Base-by-base conservation (phyloP, 73 alveolate species). In the Paramecium caudatum region DNA sequence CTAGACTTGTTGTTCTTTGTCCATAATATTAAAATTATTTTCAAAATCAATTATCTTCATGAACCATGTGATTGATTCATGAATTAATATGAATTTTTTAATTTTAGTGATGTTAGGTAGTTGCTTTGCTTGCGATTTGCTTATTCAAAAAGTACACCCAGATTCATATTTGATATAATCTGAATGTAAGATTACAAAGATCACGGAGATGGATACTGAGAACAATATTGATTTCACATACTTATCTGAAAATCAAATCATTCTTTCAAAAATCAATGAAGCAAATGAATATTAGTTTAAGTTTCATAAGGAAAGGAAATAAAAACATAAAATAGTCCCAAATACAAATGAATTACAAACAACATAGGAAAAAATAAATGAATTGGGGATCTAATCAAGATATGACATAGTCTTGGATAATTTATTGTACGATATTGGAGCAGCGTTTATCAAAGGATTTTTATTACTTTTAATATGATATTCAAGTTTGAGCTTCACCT, bases 1-100 rank as follows among this genome's bases (percentile, higher is more conserved):
- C 30, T 55, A 21, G 12, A 55, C 30, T 4, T 17, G 80, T 5
- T 23, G 27, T 5, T 55, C 80, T 27, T 55, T n/a, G n/a, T n/a
- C n/a, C n/a, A n/a, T n/a, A n/a, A n/a, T n/a, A n/a, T n/a, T n/a
- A n/a, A n/a, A n/a, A n/a, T n/a, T n/a, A n/a, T 55, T 55, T 43
- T 55, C 25, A 49, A 55, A 55, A 27, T 55, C 80, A 9, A 27
- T 27, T 55, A 17, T 43, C 80, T 55, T 55, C 80, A 55, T 55
- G 80, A 55, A 55, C 30, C 43, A 55, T 17, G 23, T 55, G 30
- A 55, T 55, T 55, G 80, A 55, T 55, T 49, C 70, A 49, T 49
- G 70, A 49, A 49, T 55, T 41, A 41, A 7, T 41, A 41, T 7
- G 10, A 7, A 41, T 41, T 41, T 41, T 5, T 7, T 10, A 41